Conservation (phyloP, 371 early-diverging fungal species). For the Saksenaea oblongispora region DNA sequence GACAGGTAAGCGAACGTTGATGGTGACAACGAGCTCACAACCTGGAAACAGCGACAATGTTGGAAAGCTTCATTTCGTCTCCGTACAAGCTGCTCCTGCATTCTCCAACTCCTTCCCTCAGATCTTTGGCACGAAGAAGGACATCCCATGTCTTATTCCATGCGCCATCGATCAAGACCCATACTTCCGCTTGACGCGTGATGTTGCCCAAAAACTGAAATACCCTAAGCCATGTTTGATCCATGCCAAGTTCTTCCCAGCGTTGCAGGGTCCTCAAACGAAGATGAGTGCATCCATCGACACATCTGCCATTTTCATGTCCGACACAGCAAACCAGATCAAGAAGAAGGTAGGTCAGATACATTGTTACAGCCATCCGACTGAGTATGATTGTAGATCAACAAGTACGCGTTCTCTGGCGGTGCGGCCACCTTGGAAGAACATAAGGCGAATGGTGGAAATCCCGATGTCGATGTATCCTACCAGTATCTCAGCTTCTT, state of each 20-base stretch:
- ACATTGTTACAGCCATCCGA: background rate
- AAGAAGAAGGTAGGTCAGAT: slow-evolving; percentile 83
- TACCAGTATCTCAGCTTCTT: slow-evolving; percentile 98
- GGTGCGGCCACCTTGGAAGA: slow-evolving; percentile 93
- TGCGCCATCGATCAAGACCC: slow-evolving; percentile 99
- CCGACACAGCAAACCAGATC: slow-evolving; percentile 93
- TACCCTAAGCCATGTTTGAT: slow-evolving; percentile 97
- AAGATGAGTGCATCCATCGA: slow-evolving; percentile 99
- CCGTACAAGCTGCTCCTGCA: slow-evolving; percentile 94
- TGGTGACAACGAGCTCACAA: background rate
- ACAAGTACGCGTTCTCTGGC: slow-evolving; percentile 97
- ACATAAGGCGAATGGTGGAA: slow-evolving; percentile 90
- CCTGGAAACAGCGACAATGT: slow-evolving; percentile 71
- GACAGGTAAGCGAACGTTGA: slow-evolving; percentile 55
- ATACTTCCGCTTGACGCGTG: slow-evolving; percentile 99
- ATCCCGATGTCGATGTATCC: slow-evolving; percentile 97
- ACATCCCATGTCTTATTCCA: slow-evolving; percentile 97
- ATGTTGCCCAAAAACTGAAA: slow-evolving; percentile 93
- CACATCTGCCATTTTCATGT: slow-evolving; percentile 94
- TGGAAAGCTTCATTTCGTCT: slow-evolving; percentile 91
- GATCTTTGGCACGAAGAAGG: slow-evolving; percentile 89
- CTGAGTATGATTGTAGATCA: slow-evolving; percentile 62
- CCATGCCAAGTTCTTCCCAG: slow-evolving; percentile 98
- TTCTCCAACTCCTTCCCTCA: slow-evolving; percentile 95
- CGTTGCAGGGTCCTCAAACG: slow-evolving; percentile 94